Evolutionary conservation across 495 filamentous ascomycete genomes (phyloP), one percentile per base, ranked within the genome.

Genomic region (Paragyromitra xinjiangensis): DNA sequence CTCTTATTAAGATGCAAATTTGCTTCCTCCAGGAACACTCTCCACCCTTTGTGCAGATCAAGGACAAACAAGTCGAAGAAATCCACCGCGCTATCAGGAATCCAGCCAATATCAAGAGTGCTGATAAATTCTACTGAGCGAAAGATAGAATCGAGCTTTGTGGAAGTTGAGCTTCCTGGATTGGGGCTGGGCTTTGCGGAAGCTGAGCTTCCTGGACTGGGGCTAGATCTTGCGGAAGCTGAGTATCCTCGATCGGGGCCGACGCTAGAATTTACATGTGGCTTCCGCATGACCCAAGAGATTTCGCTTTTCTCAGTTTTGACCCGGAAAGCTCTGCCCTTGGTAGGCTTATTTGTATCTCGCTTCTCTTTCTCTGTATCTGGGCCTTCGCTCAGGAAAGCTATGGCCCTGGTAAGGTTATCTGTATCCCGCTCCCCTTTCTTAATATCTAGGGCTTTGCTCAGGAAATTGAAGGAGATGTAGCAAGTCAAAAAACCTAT

Each of bases 41-140:
- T 55, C 75, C 75, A 75, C n/a, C 62, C 74, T 40, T 72, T 7
- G 9, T 67, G 44, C 9, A 75, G 24, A 37, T 78, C 63, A 24
- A 61, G 7, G 19, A 78, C 8, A 40, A 78, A 78, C 6, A 67
- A 53, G 26, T 12, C 66, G 55, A 78, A 78, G 34, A 78, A 78
- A 40, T 74, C 75, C 1, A 78, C 51, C 7, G 40, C 75, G 19
- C 74, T 50, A 26, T 44, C 70, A 11, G 75, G 75, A 26, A 78
- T 63, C 75, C 75, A 78, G 22, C 75, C 61, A 8, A 70, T 62
- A 50, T 75, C 55, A 0, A 74, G 42, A 6, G 75, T 78, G n/a
- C 75, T 78, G 14, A 64, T 45, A 50, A 67, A 78, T n/a, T 72
- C 71, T 8, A 67, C 50, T 9, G 75, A 59, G 51, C 59, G 70